These are phyloP conservation scores for Aureobasidium zeae DNA, from an alignment of 2,329 filamentous ascomycete species.

Conservation along the genomic window DNA sequence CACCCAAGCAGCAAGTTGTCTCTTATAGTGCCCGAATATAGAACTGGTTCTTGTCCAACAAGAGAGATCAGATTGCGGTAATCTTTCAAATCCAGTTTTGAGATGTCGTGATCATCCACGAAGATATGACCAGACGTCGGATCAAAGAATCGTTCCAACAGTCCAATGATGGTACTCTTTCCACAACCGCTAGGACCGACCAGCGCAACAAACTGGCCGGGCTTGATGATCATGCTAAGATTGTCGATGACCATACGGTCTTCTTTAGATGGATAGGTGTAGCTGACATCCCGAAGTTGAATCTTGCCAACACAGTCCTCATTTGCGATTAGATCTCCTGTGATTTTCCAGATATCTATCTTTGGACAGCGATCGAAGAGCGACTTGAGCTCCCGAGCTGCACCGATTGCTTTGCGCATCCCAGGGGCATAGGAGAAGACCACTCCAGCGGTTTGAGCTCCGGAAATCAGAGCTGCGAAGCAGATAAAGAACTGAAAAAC, in stretches of 20 bases:
- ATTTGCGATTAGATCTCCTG: too few relatives aligned
- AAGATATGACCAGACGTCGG: constrained; percentile 31
- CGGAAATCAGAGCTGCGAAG: constrained; percentile 37
- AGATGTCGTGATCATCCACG: constrained; percentile 34
- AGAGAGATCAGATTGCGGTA: constrained; percentile 32
- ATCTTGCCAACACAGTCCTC: too few relatives aligned
- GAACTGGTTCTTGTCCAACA: constrained; percentile 37
- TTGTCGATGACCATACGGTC: too few relatives aligned
- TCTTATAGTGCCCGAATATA: constrained; percentile 35
- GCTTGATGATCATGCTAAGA: constrained; percentile 25
- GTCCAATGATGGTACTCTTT: constrained; percentile 34
- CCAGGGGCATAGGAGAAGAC: constrained; percentile 39
- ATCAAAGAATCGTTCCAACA: constrained; percentile 39
- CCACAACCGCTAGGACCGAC: constrained; percentile 38
- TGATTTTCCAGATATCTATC: too few relatives aligned
- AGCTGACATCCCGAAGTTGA: too few relatives aligned
- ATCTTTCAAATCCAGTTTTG: constrained; percentile 28
- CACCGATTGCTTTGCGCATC: constrained; percentile 39
- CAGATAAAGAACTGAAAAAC: constrained; percentile 37
- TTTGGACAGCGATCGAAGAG: too few relatives aligned
- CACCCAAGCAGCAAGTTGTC: constrained; percentile 36
- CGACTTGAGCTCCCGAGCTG: too few relatives aligned
- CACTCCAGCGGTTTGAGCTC: constrained; percentile 37
- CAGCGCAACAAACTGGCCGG: constrained; percentile 35
- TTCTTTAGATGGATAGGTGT: too few relatives aligned